Percentiles rank a stretch among this genome's conserved stretches.
Evolutionary conservation across 179 eudicot genomes (phyloP).

Genomic region (Spergularia azorica): DNA sequence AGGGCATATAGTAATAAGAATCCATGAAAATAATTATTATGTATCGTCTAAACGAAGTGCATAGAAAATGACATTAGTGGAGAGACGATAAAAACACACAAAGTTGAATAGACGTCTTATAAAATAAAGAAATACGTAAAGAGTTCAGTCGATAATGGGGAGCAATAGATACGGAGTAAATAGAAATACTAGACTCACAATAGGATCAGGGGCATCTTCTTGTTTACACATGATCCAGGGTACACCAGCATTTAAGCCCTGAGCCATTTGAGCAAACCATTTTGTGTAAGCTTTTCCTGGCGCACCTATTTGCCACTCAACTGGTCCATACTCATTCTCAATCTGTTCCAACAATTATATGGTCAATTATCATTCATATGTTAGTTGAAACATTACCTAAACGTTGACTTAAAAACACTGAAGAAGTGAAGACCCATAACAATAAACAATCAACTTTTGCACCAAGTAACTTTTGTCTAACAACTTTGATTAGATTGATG

Average conservation of each 20-base stretch:
- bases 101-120: no score
- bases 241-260: slow-evolving; percentile 71
- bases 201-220: slow-evolving; percentile 88
- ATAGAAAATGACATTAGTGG: not conserved
- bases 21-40: not conserved
- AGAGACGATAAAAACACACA: no score
- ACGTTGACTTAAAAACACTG: slow-evolving; percentile 5
- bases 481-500: not conserved
- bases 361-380: not conserved
- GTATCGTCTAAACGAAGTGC: not conserved
- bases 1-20: not conserved
- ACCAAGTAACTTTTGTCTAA: no score
- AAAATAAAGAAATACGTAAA: not conserved
- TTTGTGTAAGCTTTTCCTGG: slow-evolving; percentile 66
- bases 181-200: slow-evolving; percentile 43
- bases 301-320: slow-evolving; percentile 53
- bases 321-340: slow-evolving; percentile 89
- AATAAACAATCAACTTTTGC: not conserved
- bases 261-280: slow-evolving; percentile 97
- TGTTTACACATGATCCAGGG: slow-evolving; percentile 99
- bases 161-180: not conserved
- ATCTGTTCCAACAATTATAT: slow-evolving; percentile 44
- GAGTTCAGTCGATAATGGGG: no score
- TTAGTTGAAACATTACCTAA: not conserved
- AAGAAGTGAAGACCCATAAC: not conserved